Percentiles rank a stretch among this genome's conserved stretches.
phyloP scores from a whole-genome alignment of 2,329 filamentous ascomycete species.

The Colletotrichum simmondsii region DNA sequence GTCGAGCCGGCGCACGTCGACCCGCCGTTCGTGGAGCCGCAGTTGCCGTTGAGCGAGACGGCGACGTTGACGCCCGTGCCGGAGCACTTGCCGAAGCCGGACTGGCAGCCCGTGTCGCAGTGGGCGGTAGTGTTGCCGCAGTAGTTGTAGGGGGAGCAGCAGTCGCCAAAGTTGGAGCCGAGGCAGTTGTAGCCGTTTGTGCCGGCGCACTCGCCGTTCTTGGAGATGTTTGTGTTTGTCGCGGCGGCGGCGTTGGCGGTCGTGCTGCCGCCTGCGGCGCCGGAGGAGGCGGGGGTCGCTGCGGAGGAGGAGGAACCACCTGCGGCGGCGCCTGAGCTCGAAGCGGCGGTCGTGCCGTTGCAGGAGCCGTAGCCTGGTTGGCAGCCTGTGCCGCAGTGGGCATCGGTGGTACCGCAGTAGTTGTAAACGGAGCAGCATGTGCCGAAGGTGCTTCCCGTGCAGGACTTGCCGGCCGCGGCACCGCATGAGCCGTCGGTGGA shows the following conservation, averaged over 20 bases:
- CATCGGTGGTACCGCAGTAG: not conserved
- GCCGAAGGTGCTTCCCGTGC: constrained; percentile 6
- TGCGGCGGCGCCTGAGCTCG: not conserved
- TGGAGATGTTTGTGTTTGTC: constrained; percentile 24
- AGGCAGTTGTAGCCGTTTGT: constrained; percentile 22
- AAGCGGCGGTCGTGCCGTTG: not conserved
- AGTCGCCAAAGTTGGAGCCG: constrained; percentile 33
- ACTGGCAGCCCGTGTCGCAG: constrained; percentile 36
- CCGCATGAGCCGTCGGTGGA: constrained; percentile 1
- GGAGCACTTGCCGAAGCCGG: constrained; percentile 33
- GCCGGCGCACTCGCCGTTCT: constrained; percentile 23
- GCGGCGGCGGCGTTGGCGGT: constrained; percentile 6
- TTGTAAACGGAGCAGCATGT: constrained; percentile 26
- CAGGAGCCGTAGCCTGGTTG: constrained; percentile 19
- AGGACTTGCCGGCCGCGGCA: not conserved
- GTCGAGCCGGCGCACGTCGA: constrained; percentile 20
- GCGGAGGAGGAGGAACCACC: not conserved
- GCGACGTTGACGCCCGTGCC: not conserved
- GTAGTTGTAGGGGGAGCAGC: constrained; percentile 37
- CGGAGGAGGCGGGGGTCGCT: not conserved
- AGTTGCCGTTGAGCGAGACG: constrained; percentile 29
- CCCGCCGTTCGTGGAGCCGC: not conserved
- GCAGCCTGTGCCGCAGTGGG: constrained; percentile 14
- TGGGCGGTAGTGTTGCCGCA: constrained; percentile 35
- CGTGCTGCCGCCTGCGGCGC: not conserved